Base-by-base conservation (phyloP, 2,329 filamentous ascomycete genomes). In the Cadophora sp. region DNA sequence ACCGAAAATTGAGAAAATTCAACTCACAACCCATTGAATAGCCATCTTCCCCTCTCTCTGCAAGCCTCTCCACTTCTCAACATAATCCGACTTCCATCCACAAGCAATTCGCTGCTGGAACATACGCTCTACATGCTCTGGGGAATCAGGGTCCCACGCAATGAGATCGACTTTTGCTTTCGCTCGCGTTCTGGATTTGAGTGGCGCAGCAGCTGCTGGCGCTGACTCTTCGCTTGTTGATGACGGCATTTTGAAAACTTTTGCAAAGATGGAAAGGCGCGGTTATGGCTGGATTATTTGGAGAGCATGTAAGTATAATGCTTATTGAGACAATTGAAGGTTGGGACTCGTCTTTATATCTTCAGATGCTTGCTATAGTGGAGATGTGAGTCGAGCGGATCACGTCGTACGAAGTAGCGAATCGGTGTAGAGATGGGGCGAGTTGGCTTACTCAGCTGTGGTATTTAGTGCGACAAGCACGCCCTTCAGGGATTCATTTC, bases 41-140 rank as follows among this genome's bases (percentile, higher is more conserved):
- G 48, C 7, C 22, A 56, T 55, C 34, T 64, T 37, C 16, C 31
- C 62, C 9, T n/a, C 31, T n/a, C 53, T 56, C 48, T 64, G 62
- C 50, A 64, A 40, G 8, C 40, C 53, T 16, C 31, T 31, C 62
- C 62, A 64, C 4, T 40, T 48, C 40, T 40, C 40, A 14, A 64
- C 62, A 56, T 29, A 31, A n/a, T 43, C 62, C 8, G 22, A 27
- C 24, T 66, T 66, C 64, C 64, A 66, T 19, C 64, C 64, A 43
- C 64, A 66, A 12, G 64, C 64, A 40, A 61, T 51, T 16, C 64
- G 56, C 27, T 66, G 64, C n/a, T 48, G 56, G 14, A 61, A 37
- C 56, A 66, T 53, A 4, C 56, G 40, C 31, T 61, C 37, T 27
- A 66, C 26, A 61, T 66, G 64, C 27, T 51, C 64, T 12, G 56